These are phyloP conservation scores for Annulohypoxylon bovei DNA, from an alignment of 495 filamentous ascomycete species.

Conservation along the genomic window DNA sequence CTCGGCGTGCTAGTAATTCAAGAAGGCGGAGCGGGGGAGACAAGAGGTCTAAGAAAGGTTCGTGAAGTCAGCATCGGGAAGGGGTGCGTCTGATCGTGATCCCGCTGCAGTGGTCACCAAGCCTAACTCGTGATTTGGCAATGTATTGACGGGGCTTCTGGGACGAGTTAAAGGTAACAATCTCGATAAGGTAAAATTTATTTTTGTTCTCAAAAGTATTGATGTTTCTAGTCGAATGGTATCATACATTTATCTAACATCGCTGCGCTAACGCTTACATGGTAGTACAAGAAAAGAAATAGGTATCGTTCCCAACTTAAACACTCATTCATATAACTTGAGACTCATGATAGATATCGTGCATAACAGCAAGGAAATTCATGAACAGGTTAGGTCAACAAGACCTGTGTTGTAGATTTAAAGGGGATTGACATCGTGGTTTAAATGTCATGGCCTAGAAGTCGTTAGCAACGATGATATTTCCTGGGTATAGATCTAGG, in stretches of 20 bases:
- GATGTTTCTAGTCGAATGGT: neutral
- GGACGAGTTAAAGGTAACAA: too few relatives aligned
- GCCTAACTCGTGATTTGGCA: too few relatives aligned
- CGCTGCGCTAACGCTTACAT: slow-evolving; percentile 6
- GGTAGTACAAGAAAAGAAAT: slow-evolving; percentile 23
- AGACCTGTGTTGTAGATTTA: neutral
- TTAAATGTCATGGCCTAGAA: slow-evolving; percentile 29
- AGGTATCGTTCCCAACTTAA: slow-evolving; percentile 16
- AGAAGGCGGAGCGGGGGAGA: neutral
- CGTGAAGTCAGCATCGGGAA: too few relatives aligned
- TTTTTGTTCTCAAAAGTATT: neutral
- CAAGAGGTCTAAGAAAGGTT: neutral
- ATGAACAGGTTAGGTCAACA: neutral
- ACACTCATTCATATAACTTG: neutral
- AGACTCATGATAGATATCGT: neutral
- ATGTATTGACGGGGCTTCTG: too few relatives aligned
- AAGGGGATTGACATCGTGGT: neutral
- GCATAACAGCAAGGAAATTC: neutral
- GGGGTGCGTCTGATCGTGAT: too few relatives aligned
- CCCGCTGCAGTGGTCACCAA: too few relatives aligned
- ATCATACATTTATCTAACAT: neutral
- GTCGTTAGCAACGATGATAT: neutral
- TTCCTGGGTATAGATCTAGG: neutral
- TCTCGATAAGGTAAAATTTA: too few relatives aligned
- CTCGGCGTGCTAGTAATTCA: neutral